These are phyloP conservation scores for Trichoderma gamsii DNA, from an alignment of 495 filamentous ascomycete genomes.

Conservation along the genomic window DNA sequence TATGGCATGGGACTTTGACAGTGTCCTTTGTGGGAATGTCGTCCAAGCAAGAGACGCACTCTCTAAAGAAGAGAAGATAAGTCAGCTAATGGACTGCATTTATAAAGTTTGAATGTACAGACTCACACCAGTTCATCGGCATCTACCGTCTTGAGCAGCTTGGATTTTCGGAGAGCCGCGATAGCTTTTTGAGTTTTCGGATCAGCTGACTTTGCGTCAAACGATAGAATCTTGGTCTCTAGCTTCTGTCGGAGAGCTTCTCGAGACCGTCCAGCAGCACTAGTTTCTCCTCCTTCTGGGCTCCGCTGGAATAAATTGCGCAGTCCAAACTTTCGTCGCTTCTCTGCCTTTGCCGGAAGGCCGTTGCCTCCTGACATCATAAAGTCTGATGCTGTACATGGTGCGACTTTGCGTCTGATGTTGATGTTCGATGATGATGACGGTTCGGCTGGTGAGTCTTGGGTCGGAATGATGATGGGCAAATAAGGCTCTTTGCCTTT, in stretches of 20 bases:
- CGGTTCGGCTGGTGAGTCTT: slow-evolving; percentile 9
- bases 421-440: neutral
- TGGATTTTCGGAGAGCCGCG: slow-evolving; percentile 16
- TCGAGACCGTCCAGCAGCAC: slow-evolving; percentile 6
- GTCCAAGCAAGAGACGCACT: slow-evolving; percentile 41
- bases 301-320: slow-evolving; percentile 12
- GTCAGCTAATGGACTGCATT: neutral
- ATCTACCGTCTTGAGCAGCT: slow-evolving; percentile 20
- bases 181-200: neutral
- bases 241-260: neutral
- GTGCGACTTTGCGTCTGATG: neutral
- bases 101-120: neutral
- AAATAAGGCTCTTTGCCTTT: slow-evolving; percentile 14
- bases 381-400: neutral
- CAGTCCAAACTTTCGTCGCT: slow-evolving; percentile 16
- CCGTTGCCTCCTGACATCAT: neutral
- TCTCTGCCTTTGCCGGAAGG: slow-evolving; percentile 3
- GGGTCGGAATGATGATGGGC: neutral
- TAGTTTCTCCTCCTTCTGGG: slow-evolving; percentile 14
- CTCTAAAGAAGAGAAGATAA: slow-evolving; percentile 19
- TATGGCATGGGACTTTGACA: slow-evolving; percentile 33
- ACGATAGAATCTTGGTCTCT: neutral
- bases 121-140: slow-evolving; percentile 23
- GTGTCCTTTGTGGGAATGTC: slow-evolving; percentile 28
- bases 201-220: neutral